A percentile compares a stretch with the other conserved stretches of the same genome.
These are phyloP conservation scores for Penicillium italicum DNA, from an alignment of 2,329 filamentous ascomycete species.

Conservation along the genomic window DNA sequence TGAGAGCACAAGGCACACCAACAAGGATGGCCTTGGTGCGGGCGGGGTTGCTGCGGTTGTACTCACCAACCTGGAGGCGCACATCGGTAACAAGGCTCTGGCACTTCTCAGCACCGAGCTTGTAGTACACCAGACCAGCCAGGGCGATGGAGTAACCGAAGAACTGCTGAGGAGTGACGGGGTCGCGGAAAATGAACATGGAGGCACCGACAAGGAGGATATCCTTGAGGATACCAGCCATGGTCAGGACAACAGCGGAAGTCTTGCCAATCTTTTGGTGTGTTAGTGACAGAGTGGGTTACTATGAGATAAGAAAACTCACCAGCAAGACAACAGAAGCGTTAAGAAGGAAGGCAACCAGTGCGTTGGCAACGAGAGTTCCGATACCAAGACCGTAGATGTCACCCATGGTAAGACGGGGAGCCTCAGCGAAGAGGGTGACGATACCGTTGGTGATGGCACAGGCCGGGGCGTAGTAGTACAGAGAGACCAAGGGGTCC, in stretches of 20 bases:
- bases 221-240: conserved; percentile 78
- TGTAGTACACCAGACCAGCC: conserved; percentile 60
- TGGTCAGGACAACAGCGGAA: conserved; percentile 74
- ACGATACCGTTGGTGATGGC: conserved; percentile 70
- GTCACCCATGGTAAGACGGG: conserved; percentile 66
- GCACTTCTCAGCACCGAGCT: conserved; percentile 55
- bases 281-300: conserved; percentile 7
- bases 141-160: conserved; percentile 72
- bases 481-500: conserved; percentile 80
- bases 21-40: conserved; percentile 19
- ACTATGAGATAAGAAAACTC: not conserved
- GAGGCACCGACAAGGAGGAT: conserved; percentile 72
- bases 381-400: conserved; percentile 63
- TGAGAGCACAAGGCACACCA: conserved; percentile 17
- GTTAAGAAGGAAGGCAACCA: conserved; percentile 73
- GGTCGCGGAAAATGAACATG: conserved; percentile 70
- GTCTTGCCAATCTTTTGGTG: conserved; percentile 66
- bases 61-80: conserved; percentile 32
- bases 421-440: conserved; percentile 62
- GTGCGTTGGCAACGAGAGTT: conserved; percentile 66
- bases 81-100: conserved; percentile 51
- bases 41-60: conserved; percentile 24
- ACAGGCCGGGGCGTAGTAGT: conserved; percentile 82
- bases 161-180: conserved; percentile 65
- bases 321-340: conserved; percentile 71